A percentile compares a stretch with the other conserved stretches of the same genome.
Conservation (phyloP, 768 basidiomycete genomes). For the Lactarius evosmus region DNA sequence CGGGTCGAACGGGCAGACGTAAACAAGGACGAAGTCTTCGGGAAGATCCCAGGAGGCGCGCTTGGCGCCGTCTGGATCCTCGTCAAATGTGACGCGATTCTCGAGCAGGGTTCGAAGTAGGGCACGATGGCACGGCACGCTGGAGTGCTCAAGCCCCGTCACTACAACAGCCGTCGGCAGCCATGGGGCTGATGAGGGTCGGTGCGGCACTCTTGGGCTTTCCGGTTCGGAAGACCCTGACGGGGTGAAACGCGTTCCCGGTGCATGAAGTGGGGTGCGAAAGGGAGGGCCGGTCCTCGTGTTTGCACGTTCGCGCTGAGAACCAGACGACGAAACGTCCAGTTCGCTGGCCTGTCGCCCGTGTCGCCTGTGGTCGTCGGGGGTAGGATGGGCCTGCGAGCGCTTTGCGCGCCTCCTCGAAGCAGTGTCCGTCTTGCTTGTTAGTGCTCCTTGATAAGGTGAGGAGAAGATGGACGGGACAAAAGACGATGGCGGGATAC, state of each 20-base stretch:
- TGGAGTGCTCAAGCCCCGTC: constrained; percentile 66
- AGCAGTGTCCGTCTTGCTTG: constrained; percentile 19
- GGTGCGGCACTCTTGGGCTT: background rate
- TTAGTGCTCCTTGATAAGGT: constrained; percentile 29
- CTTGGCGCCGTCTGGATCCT: constrained; percentile 35
- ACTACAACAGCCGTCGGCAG: constrained; percentile 62
- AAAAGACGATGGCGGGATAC: constrained; percentile 32
- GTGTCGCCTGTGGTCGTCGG: constrained; percentile 5
- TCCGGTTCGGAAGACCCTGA: constrained; percentile 11
- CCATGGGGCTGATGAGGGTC: constrained; percentile 30
- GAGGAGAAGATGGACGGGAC: constrained; percentile 41
- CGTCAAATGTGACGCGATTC: constrained; percentile 47
- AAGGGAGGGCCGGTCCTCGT: background rate
- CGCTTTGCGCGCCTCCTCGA: constrained; percentile 17
- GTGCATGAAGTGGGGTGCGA: constrained; percentile 35
- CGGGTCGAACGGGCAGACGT: constrained; percentile 63
- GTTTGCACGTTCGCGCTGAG: constrained; percentile 11
- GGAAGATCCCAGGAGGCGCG: constrained; percentile 51
- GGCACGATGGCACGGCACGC: constrained; percentile 52
- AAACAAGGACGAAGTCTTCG: constrained; percentile 66
- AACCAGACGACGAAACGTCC: constrained; percentile 4
- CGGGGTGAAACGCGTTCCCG: constrained; percentile 32
- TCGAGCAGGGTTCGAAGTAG: constrained; percentile 53
- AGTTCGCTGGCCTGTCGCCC: constrained; percentile 6
- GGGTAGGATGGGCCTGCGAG: constrained; percentile 4